phyloP scores from a whole-genome alignment of 345 rosid species.

The Populus simonii region DNA sequence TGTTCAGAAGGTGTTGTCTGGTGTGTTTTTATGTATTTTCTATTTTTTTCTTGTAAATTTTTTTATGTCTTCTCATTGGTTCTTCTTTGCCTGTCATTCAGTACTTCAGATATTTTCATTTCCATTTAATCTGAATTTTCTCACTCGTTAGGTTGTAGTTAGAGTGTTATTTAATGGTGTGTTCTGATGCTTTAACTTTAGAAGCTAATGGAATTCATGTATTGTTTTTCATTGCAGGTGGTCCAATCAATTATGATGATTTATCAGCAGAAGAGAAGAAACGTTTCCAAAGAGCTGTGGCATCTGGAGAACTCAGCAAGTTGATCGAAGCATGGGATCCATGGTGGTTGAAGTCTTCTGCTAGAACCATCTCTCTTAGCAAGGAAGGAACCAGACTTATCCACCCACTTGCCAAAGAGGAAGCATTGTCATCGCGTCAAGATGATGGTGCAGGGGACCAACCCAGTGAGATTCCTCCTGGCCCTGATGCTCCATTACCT shows the following conservation, averaged over 20 bases:
- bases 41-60: background rate
- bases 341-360: conserved; percentile 86
- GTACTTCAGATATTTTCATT: background rate
- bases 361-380: conserved; percentile 54
- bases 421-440: conserved; percentile 16
- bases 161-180: background rate
- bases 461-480: conserved; percentile 56
- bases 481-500: conserved; percentile 60
- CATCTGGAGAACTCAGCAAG: conserved; percentile 85
- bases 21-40: conserved; percentile 23
- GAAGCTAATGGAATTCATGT: conserved; percentile 7
- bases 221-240: conserved; percentile 36
- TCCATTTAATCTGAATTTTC: background rate
- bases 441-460: conserved; percentile 19
- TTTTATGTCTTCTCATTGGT: conserved; percentile 4
- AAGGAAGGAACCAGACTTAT: conserved; percentile 59
- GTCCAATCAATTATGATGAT: conserved; percentile 55
- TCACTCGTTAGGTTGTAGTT: conserved; percentile 14
- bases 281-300: conserved; percentile 74
- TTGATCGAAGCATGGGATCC: conserved; percentile 94
- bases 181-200: background rate
- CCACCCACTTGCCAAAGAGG: conserved; percentile 40
- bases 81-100: background rate
- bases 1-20: conserved; percentile 58
- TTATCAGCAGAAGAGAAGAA: conserved; percentile 71